Percentiles rank a stretch among this genome's conserved stretches.
Evolutionary conservation across 768 basidiomycete species (phyloP).

Genomic region (Fomitopsis pulvina): DNA sequence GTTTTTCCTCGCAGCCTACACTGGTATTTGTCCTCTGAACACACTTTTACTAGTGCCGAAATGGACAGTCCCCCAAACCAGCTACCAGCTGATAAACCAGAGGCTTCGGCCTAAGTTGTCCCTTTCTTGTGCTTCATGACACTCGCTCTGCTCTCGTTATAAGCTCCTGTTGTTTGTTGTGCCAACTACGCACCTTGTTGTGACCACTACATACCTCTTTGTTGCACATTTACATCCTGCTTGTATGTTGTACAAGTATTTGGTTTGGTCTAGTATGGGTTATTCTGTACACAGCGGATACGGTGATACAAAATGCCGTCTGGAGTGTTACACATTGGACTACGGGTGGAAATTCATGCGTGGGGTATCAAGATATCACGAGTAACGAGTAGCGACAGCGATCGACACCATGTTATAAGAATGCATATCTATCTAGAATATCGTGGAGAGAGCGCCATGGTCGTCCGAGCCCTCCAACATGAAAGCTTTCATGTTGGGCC

Average conservation of each 20-base stretch:
- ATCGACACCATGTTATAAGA: neutral
- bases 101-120: neutral
- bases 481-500: slow-evolving; percentile 48
- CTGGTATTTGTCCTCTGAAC: neutral
- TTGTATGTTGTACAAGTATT: neutral
- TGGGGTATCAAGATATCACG: neutral
- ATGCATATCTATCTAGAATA: slow-evolving; percentile 20
- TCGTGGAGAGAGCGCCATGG: slow-evolving; percentile 27
- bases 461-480: slow-evolving; percentile 22
- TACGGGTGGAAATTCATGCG: neutral
- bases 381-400: neutral
- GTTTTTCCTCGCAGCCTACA: neutral
- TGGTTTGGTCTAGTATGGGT: neutral
- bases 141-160: neutral
- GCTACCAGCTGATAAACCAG: neutral
- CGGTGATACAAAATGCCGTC: neutral
- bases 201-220: neutral
- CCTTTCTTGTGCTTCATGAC: neutral
- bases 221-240: neutral
- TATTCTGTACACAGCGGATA: neutral
- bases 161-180: neutral
- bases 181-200: neutral
- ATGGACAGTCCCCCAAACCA: neutral
- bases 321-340: neutral
- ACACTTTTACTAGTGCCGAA: neutral